A percentile compares a stretch with the other conserved stretches of the same genome.
These are phyloP conservation scores for Leptographium flavum DNA, from an alignment of 2,329 filamentous ascomycete genomes.

Conservation along the genomic window DNA sequence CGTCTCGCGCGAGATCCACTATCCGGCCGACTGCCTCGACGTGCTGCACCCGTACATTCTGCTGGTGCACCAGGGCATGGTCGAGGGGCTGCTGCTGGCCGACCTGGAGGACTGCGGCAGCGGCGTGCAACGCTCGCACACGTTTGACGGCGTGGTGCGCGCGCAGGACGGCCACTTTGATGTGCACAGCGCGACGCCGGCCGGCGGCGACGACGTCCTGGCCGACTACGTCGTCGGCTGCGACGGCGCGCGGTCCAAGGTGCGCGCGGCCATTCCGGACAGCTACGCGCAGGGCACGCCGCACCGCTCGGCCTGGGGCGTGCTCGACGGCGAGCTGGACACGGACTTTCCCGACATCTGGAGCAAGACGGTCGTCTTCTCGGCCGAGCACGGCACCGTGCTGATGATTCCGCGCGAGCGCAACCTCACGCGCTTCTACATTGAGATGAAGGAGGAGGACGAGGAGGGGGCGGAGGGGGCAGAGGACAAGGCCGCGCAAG, in stretches of 20 bases:
- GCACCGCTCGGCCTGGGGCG: slow-evolving; percentile 43
- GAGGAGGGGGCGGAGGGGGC: slow-evolving; percentile 10
- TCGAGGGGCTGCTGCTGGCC: slow-evolving; percentile 54
- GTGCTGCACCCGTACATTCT: slow-evolving; percentile 40
- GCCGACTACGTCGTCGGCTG: slow-evolving; percentile 56
- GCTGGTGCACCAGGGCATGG: slow-evolving; percentile 58
- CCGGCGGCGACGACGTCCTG: background rate
- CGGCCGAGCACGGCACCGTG: slow-evolving; percentile 50
- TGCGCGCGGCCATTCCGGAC: slow-evolving; percentile 45
- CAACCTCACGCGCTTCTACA: slow-evolving; percentile 54
- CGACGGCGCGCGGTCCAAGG: slow-evolving; percentile 57
- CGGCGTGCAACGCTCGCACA: slow-evolving; percentile 47
- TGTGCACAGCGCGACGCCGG: background rate
- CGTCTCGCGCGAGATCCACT: slow-evolving; percentile 38
- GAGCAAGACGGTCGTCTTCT: slow-evolving; percentile 58
- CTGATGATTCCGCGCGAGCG: slow-evolving; percentile 59
- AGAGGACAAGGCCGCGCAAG: slow-evolving; percentile 12
- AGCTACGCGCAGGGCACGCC: background rate
- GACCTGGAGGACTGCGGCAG: slow-evolving; percentile 51
- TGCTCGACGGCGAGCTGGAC: slow-evolving; percentile 54
- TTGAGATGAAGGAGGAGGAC: slow-evolving; percentile 33
- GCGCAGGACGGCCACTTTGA: background rate
- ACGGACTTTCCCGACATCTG: slow-evolving; percentile 63
- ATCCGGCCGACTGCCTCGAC: slow-evolving; percentile 34
- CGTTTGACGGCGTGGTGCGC: slow-evolving; percentile 30